Base-by-base conservation (phyloP, 495 filamentous ascomycete genomes). In the Thozetella sp. region DNA sequence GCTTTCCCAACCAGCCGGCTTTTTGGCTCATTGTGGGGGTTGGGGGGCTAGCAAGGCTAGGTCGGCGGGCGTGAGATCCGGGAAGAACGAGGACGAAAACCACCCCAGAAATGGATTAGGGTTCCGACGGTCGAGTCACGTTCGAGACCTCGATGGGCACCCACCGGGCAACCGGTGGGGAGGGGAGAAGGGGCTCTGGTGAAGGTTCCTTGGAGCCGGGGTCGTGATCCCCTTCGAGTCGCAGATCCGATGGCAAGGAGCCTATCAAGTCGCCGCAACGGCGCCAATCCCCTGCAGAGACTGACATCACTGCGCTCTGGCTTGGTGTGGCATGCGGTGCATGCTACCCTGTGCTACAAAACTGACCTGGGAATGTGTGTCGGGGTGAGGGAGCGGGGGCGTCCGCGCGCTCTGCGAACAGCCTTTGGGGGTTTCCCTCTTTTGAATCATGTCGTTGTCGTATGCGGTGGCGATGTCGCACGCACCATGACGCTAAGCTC, bases 291-390 rank as follows among this genome's bases (percentile, higher is more conserved):
- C 25, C 45, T 45, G 9, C 22, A 30, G 46, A 54, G 30, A 24
- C 60, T 69, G 67, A 67, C 62, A 69, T 69, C 67, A 69, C 60
- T 48, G 25, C n/a, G 19, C 0, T 9, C 15, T 2, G 19, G 25
- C 4, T 40, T 13, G 17, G 3, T 27, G 54, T 53, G 48, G 46
- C 20, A 53, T 60, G 25, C 27, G 43, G 24, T 37, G 22, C 51
- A 53, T 53, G 43, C 43, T 48, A 37, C 30, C 30, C 30, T 37
- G 6, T 37, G 30, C 6, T 37, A 15, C 30, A 37, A 37, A 37
- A 37, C 30, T 15, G 15, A 6, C 43, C 9, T 48, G n/a, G n/a
- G n/a, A n/a, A n/a, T n/a, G n/a, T n/a, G n/a, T n/a, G n/a, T n/a
- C n/a, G n/a, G n/a, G n/a, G n/a, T n/a, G n/a, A n/a, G n/a, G n/a